Percentiles rank a stretch among this genome's conserved stretches.
These are phyloP conservation scores for Colletotrichum orchidophilum DNA, from an alignment of 2,329 filamentous ascomycete species.

Conservation along the genomic window DNA sequence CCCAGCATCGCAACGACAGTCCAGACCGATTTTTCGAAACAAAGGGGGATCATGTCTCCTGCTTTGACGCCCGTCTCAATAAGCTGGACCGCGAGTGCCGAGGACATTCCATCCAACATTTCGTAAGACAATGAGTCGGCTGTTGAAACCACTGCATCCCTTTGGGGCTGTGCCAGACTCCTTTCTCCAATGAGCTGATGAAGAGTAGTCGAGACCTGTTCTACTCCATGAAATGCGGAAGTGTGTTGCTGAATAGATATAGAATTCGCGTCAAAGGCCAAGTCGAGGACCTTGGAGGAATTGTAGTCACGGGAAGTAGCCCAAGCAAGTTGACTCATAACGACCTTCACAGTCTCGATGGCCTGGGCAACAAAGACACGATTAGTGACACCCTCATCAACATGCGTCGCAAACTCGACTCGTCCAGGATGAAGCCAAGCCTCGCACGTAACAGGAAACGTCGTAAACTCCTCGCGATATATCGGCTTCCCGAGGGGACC, in stretches of 20 bases:
- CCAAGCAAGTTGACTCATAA: constrained; percentile 14
- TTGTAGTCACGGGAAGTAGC: neutral
- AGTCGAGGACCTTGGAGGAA: neutral
- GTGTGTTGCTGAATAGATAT: neutral
- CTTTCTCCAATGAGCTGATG: neutral
- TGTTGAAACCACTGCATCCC: neutral
- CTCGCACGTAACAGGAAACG: constrained; percentile 24
- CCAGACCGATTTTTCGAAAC: constrained; percentile 30
- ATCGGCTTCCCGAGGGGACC: constrained; percentile 19
- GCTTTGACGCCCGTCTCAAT: neutral
- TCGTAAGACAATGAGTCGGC: neutral
- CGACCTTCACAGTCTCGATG: constrained; percentile 11
- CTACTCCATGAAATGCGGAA: neutral
- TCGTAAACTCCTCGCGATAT: constrained; percentile 29
- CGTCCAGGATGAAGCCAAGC: constrained; percentile 10
- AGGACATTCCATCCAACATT: neutral
- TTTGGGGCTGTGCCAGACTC: neutral
- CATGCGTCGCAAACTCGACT: constrained; percentile 24
- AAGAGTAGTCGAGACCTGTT: neutral
- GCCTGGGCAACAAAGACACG: constrained; percentile 13
- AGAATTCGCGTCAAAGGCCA: neutral
- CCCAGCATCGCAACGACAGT: constrained; percentile 18
- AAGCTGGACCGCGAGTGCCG: neutral
- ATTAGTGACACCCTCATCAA: constrained; percentile 20
- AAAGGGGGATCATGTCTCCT: neutral